phyloP scores from a whole-genome alignment of 148 eudicot species.

The Salicornia ramosissima region DNA sequence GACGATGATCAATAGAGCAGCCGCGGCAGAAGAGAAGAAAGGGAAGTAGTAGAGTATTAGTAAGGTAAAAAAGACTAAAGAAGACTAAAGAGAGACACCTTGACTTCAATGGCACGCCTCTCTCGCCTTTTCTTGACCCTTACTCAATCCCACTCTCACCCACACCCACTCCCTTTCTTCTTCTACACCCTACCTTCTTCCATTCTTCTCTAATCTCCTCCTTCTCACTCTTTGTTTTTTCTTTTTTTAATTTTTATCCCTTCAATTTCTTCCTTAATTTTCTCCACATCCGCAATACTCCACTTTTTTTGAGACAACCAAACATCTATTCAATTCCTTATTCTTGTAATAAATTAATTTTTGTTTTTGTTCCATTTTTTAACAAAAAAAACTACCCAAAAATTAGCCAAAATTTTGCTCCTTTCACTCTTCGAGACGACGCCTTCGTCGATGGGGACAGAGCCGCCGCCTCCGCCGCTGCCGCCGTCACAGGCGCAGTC shows the following conservation, averaged over 20 bases:
- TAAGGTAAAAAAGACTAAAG: no score
- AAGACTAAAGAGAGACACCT: no score
- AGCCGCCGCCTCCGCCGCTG: conserved; percentile 28
- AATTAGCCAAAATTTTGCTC: conserved; percentile 27
- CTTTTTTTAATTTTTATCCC: no score
- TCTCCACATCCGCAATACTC: no score
- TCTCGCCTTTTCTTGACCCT: conserved; percentile 47
- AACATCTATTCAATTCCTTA: no score
- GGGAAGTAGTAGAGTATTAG: no score
- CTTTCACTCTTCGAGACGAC: conserved; percentile 25
- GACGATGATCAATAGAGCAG: no score
- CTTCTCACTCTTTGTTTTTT: no score
- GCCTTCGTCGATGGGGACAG: conserved; percentile 34
- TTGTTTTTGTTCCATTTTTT: no score
- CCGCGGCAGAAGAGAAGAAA: no score
- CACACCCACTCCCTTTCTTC: conserved; percentile 34
- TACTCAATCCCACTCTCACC: conserved; percentile 45
- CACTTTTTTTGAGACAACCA: neutral
- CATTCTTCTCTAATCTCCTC: conserved; percentile 3
- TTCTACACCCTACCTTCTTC: conserved; percentile 14
- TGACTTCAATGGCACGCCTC: conserved; percentile 61
- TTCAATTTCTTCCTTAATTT: neutral
- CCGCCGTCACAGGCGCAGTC: conserved; percentile 1
- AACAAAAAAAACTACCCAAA: no score
- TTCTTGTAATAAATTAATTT: neutral